Conservation (phyloP, 2,329 filamentous ascomycete species). For the Penicillium sp. region DNA sequence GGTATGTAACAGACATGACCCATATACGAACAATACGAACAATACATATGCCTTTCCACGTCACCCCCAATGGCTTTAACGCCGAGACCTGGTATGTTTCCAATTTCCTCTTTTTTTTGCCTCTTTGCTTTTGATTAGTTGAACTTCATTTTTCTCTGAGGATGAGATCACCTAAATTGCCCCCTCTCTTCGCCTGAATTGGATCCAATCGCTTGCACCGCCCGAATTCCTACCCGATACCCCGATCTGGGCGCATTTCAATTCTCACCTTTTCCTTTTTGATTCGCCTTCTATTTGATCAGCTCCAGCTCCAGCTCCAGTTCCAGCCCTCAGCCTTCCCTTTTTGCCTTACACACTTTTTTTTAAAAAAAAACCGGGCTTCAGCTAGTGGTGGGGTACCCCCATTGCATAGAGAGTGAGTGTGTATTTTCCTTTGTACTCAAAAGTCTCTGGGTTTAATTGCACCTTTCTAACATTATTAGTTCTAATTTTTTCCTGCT, state of each 20-base stretch:
- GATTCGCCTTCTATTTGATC: conserved; percentile 2
- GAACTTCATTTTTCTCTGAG: conserved; percentile 1
- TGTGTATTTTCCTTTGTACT: conserved; percentile 1
- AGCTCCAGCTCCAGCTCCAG: not conserved
- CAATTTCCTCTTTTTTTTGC: conserved; percentile 14
- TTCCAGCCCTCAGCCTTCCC: conserved; percentile 9
- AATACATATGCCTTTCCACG: conserved; percentile 7
- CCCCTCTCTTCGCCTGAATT: conserved; percentile 18
- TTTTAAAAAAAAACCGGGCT: not conserved
- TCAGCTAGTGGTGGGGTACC: not conserved
- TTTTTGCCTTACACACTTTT: not conserved
- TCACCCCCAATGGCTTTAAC: conserved; percentile 7
- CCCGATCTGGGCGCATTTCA: conserved; percentile 12
- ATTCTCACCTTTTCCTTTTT: not conserved
- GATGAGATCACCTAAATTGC: conserved; percentile 23
- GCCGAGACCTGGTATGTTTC: conserved; percentile 11
- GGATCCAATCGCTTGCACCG: conserved; percentile 25
- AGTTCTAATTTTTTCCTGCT: not conserved
- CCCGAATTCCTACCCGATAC: conserved; percentile 23
- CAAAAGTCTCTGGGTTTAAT: not conserved
- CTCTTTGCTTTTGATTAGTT: conserved; percentile 16
- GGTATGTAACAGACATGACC: conserved; percentile 5
- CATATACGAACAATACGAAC: conserved; percentile 7
- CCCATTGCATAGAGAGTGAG: not conserved
- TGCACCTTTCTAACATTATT: not conserved